Conservation (phyloP, 139 green algal species). For the Coccomyxa sp. region DNA sequence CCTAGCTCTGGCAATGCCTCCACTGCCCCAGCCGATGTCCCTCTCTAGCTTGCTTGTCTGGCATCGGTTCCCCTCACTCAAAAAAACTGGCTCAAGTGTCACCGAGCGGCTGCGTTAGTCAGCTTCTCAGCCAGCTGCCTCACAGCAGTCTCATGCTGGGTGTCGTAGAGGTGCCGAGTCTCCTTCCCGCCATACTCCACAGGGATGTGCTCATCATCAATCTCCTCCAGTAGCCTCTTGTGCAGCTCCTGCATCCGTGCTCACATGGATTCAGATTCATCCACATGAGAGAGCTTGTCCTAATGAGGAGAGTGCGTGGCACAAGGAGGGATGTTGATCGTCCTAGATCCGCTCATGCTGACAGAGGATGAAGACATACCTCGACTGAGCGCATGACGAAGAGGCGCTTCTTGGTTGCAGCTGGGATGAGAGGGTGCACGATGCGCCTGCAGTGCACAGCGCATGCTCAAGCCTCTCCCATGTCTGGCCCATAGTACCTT, state of each 20-base stretch:
- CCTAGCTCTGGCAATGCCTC: neutral
- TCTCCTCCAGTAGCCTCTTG: neutral
- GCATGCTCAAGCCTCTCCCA: too few species aligned
- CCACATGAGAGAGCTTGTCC: too few species aligned
- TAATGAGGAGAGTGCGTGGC: too few species aligned
- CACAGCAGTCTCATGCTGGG: neutral
- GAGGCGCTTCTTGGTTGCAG: neutral
- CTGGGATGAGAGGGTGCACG: neutral
- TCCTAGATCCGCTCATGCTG: too few species aligned
- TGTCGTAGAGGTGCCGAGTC: neutral
- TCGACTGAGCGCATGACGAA: neutral
- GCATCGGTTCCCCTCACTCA: neutral
- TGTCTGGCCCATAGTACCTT: too few species aligned
- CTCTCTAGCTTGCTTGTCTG: neutral
- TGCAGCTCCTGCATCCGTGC: neutral
- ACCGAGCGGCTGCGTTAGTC: too few species aligned
- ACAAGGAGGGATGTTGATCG: too few species aligned
- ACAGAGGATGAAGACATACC: too few species aligned
- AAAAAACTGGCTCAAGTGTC: too few species aligned
- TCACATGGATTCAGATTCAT: too few species aligned
- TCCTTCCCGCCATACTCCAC: neutral
- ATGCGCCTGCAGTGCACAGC: too few species aligned
- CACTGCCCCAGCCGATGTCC: neutral
- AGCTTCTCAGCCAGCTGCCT: neutral
- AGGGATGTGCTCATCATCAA: neutral